phyloP scores from a whole-genome alignment of 768 basidiomycete species.

The Sutorius australiensis region DNA sequence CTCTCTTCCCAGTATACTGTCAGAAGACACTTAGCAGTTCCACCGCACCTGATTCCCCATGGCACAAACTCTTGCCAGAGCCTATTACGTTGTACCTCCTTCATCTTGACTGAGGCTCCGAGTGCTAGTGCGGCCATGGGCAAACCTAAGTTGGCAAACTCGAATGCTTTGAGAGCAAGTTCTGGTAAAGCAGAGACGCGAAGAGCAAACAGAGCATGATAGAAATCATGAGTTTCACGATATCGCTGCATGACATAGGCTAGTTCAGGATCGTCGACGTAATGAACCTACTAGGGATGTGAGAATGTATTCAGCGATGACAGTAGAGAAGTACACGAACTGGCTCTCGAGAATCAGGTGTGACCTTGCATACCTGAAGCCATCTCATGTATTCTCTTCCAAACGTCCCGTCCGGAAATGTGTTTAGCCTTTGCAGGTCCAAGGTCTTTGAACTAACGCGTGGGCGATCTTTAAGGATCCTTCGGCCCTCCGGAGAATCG shows the following conservation, averaged over 20 bases:
- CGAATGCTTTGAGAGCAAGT: constrained; percentile 91
- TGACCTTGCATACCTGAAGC: constrained; percentile 84
- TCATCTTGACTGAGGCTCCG: constrained; percentile 37
- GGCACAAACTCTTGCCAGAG: constrained; percentile 82
- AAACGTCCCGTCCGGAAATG: constrained; percentile 75
- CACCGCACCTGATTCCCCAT: constrained; percentile 88
- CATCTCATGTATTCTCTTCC: constrained; percentile 86
- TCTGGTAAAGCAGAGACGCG: constrained; percentile 91
- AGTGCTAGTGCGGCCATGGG: constrained; percentile 85
- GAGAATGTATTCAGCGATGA: neutral
- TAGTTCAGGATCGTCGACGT: constrained; percentile 90
- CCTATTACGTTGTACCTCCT: constrained; percentile 43
- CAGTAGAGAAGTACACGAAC: constrained; percentile 40
- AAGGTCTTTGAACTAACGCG: constrained; percentile 74
- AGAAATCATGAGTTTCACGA: constrained; percentile 96
- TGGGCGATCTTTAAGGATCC: constrained; percentile 80
- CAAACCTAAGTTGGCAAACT: constrained; percentile 86
- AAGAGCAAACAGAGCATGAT: constrained; percentile 86
- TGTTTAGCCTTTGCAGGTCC: constrained; percentile 61
- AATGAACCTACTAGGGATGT: constrained; percentile 65
- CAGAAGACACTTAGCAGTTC: constrained; percentile 69
- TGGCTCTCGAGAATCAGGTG: constrained; percentile 90
- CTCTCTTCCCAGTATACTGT: constrained; percentile 95
- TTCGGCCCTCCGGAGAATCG: constrained; percentile 73
- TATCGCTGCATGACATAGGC: constrained; percentile 99